Percentiles rank a stretch among this genome's conserved stretches.
phyloP scores from a whole-genome alignment of 2,329 filamentous ascomycete species.

The Diaporthe sp. region DNA sequence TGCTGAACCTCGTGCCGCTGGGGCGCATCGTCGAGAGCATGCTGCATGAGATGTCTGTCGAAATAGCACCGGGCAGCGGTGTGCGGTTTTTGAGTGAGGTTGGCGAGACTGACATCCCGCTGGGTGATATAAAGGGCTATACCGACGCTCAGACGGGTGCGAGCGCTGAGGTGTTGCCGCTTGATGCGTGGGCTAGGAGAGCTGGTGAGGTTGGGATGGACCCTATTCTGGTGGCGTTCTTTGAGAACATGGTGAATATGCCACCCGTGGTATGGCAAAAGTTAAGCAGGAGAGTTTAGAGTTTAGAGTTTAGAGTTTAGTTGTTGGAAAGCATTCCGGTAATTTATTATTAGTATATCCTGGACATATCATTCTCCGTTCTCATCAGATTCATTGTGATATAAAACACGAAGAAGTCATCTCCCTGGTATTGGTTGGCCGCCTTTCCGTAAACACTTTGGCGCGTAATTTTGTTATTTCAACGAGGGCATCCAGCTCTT shows the following conservation, averaged over 20 bases:
- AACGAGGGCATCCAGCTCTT: conserved; percentile 2
- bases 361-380: no score
- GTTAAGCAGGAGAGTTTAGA: background rate
- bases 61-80: background rate
- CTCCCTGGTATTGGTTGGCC: background rate
- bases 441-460: background rate
- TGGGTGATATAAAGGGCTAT: background rate
- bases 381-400: background rate
- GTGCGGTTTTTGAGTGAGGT: background rate
- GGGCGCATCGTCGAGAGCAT: background rate
- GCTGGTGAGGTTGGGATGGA: background rate
- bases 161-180: background rate
- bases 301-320: background rate
- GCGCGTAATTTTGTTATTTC: background rate
- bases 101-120: background rate
- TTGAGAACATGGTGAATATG: background rate
- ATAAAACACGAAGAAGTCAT: background rate
- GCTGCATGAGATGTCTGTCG: background rate
- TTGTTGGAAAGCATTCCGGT: no score
- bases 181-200: background rate
- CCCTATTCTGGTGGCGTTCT: background rate
- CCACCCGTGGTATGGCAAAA: background rate
- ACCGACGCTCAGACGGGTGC: background rate
- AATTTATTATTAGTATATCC: background rate
- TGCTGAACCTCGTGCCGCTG: background rate